A percentile compares a stretch with the other conserved stretches of the same genome.
phyloP scores from a whole-genome alignment of 805 yeast genomes.

The Candida silvicultrix region DNA sequence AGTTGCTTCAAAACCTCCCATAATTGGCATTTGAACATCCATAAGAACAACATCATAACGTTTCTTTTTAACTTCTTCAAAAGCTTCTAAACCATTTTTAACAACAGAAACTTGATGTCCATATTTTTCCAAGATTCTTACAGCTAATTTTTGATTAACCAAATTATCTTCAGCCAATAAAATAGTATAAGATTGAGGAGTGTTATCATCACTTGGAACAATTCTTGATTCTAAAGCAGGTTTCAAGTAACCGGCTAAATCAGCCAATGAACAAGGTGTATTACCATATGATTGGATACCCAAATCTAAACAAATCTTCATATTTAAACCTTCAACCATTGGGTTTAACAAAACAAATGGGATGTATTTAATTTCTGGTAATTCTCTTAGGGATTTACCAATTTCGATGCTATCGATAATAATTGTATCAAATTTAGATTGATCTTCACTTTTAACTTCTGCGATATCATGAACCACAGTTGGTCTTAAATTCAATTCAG shows the following conservation, averaged over 20 bases:
- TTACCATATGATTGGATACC: slow-evolving; percentile 87
- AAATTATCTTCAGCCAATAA: slow-evolving; percentile 82
- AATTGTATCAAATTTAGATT: slow-evolving; percentile 67
- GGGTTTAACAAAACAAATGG: slow-evolving; percentile 78
- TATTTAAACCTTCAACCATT: slow-evolving; percentile 67
- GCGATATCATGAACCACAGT: slow-evolving; percentile 48
- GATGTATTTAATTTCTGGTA: slow-evolving; percentile 76
- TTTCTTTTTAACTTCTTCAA: slow-evolving; percentile 62
- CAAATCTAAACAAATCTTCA: slow-evolving; percentile 76
- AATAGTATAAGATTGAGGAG: slow-evolving; percentile 66
- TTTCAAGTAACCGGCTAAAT: slow-evolving; percentile 73
- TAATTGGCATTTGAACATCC: slow-evolving; percentile 95
- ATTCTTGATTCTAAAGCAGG: slow-evolving; percentile 83
- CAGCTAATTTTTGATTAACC: slow-evolving; percentile 84
- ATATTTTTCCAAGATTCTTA: slow-evolving; percentile 75
- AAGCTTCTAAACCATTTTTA: slow-evolving; percentile 79
- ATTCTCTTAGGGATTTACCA: slow-evolving; percentile 59
- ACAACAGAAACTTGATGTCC: slow-evolving; percentile 83
- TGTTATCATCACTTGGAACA: slow-evolving; percentile 74
- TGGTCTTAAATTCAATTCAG: slow-evolving; percentile 55
- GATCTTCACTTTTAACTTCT: slow-evolving; percentile 47
- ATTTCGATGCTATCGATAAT: slow-evolving; percentile 76
- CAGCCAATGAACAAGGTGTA: slow-evolving; percentile 79
- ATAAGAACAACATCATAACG: slow-evolving; percentile 76
- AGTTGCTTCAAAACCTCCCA: slow-evolving; percentile 93